A percentile compares a stretch with the other conserved stretches of the same genome.
Evolutionary conservation across 2,329 filamentous ascomycete genomes (phyloP).

Genomic region (Kalaharituber pfeilii): DNA sequence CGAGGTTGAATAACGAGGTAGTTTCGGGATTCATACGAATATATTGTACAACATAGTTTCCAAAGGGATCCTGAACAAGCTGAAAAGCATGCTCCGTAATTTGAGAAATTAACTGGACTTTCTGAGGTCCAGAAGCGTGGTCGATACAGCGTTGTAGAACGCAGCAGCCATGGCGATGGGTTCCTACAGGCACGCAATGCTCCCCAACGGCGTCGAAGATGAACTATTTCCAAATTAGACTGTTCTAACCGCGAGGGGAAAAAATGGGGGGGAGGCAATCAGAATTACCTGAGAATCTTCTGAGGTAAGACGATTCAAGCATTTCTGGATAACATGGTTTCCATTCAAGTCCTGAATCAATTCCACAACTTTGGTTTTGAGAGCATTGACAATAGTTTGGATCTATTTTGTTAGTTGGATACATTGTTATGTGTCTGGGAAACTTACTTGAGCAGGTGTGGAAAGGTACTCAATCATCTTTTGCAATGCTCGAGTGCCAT

Average conservation of each 20-base stretch:
- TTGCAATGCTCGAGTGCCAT: conserved; percentile 87
- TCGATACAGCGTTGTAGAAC: conserved; percentile 97
- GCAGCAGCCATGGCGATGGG: conserved; percentile 93
- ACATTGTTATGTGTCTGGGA: neutral
- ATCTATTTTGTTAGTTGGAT: conserved; percentile 32
- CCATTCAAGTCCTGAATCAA: conserved; percentile 95
- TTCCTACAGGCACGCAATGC: conserved; percentile 78
- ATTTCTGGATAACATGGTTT: conserved; percentile 98
- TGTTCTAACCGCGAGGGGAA: neutral
- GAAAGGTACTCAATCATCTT: conserved; percentile 99
- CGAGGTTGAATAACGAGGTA: neutral
- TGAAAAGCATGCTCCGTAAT: conserved; percentile 80
- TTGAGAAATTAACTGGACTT: conserved; percentile 63
- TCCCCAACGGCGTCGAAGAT: conserved; percentile 88
- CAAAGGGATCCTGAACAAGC: conserved; percentile 89
- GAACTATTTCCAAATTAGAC: conserved; percentile 36
- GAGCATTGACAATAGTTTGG: conserved; percentile 67
- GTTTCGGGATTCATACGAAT: conserved; percentile 41
- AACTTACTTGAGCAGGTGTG: conserved; percentile 51
- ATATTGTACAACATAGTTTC: conserved; percentile 98
- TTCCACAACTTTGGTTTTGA: conserved; percentile 71
- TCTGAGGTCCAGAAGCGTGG: conserved; percentile 79
- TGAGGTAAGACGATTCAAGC: conserved; percentile 77
- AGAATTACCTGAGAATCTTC: conserved; percentile 48
- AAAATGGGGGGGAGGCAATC: neutral